Evolutionary conservation across 495 filamentous ascomycete genomes (phyloP).

Genomic region (Neurospora pannonica): DNA sequence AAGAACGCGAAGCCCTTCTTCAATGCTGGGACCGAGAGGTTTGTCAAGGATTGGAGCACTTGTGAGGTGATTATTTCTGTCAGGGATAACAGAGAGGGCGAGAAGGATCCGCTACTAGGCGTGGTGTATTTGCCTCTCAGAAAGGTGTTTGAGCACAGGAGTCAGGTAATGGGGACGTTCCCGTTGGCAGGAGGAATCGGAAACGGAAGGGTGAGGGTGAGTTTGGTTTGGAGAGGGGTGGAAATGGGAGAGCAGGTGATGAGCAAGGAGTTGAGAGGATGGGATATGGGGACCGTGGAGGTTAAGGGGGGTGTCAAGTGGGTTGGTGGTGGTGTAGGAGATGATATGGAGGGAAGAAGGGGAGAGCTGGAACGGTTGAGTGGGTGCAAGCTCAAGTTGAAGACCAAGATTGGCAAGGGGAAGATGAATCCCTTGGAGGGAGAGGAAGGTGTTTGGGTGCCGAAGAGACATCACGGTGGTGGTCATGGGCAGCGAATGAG

Average conservation of each 20-base stretch:
- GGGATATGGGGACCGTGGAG: slow-evolving; percentile 59
- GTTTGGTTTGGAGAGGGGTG: slow-evolving; percentile 60
- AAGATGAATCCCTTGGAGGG: slow-evolving; percentile 43
- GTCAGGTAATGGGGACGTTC: slow-evolving; percentile 52
- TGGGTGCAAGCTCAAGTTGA: slow-evolving; percentile 44
- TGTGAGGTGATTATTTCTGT: slow-evolving; percentile 56
- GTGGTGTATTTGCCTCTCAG: slow-evolving; percentile 54
- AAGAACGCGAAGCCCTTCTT: slow-evolving; percentile 71
- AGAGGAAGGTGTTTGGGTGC: slow-evolving; percentile 18
- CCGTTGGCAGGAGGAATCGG: slow-evolving; percentile 58
- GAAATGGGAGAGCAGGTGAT: slow-evolving; percentile 49
- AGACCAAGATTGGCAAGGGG: slow-evolving; percentile 39
- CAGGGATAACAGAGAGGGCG: slow-evolving; percentile 53
- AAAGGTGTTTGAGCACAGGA: slow-evolving; percentile 45
- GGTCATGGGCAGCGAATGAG: background rate
- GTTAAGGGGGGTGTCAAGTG: slow-evolving; percentile 32
- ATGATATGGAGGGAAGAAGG: slow-evolving; percentile 1
- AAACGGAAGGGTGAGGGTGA: slow-evolving; percentile 55
- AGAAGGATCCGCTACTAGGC: slow-evolving; percentile 57
- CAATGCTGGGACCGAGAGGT: slow-evolving; percentile 65
- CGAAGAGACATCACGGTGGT: slow-evolving; percentile 4
- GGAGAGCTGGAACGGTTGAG: slow-evolving; percentile 35
- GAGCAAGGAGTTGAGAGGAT: slow-evolving; percentile 46
- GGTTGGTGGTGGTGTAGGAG: background rate
- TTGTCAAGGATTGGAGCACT: slow-evolving; percentile 57